Evolutionary conservation across 2,329 filamentous ascomycete species (phyloP), one percentile per base, ranked within the genome.

Genomic region (Colletotrichum cereale): DNA sequence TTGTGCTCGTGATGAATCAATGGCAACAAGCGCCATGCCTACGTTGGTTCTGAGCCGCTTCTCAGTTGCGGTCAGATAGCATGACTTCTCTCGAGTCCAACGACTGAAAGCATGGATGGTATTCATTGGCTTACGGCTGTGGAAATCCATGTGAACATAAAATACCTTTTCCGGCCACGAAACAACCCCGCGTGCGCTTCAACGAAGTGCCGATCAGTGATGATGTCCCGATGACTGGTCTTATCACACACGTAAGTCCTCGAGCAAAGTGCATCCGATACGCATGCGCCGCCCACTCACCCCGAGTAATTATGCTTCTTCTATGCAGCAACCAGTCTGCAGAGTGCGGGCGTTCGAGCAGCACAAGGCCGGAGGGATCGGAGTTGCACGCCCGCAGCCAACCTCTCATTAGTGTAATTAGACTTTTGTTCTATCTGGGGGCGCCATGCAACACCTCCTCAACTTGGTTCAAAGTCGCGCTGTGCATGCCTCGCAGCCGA

Each of bases 261-360:
- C 38, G 14, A 42, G 40, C 16, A 42, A 42, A 42, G 16, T 29
- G 8, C 14, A 24, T 24, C 11, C n/a, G 44, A 11, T 10, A 12
- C 5, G n/a, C 11, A 5, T 12, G 2, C 1, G 6, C n/a, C 5
- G 5, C 24, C 6, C 24, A 18, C 24, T 7, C 5, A n/a, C 7
- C 42, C 42, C 18, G 42, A n/a, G 8, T n/a, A 50, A 50, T 7
- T 12, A 16, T 14, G 26, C 24, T 31, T 52, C 48, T 52, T 52
- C 48, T 52, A 14, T 52, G 26, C 16, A 29, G 47, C 3, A 3
- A 16, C 44, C n/a, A 8, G 5, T 4, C 3, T 8, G 6, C 12
- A 6, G 26, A 31, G 7, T 29, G 26, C 16, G 26, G 12, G 48
- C 14, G 7, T 10, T 18, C 14, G 12, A 12, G 11, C 24, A 50